These are phyloP conservation scores for Entoloma clypeatum DNA, from an alignment of 1,284 basidiomycete species.

Conservation along the genomic window DNA sequence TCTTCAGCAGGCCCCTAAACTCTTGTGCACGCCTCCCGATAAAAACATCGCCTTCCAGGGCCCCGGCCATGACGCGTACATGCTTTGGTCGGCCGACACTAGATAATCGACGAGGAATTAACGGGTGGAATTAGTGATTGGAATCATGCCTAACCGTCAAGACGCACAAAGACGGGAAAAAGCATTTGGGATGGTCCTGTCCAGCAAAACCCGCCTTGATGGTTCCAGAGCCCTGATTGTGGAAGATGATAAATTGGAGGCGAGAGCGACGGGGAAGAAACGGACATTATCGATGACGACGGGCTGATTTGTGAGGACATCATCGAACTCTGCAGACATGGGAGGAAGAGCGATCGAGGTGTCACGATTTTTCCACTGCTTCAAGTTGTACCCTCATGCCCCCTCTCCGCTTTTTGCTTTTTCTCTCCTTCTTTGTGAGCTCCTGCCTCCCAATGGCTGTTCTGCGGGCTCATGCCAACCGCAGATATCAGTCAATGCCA, in stretches of 20 bases:
- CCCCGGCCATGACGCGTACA: slow-evolving; percentile 94
- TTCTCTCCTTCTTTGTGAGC: slow-evolving; percentile 27
- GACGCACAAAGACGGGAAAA: slow-evolving; percentile 96
- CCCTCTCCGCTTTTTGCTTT: slow-evolving; percentile 18
- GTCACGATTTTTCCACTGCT: slow-evolving; percentile 2
- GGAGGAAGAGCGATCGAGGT: slow-evolving; percentile 1
- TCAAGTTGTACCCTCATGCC: slow-evolving; percentile 7
- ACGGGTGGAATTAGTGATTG: slow-evolving; percentile 23
- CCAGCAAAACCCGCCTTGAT: slow-evolving; percentile 98
- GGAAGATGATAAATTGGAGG: slow-evolving; percentile 17
- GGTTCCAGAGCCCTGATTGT: slow-evolving; percentile 83
- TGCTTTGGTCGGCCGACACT: slow-evolving; percentile 96
- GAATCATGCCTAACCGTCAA: slow-evolving; percentile 35
- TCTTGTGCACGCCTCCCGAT: slow-evolving; percentile 94
- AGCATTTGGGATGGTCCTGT: slow-evolving; percentile 96
- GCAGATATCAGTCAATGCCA: slow-evolving; percentile 44
- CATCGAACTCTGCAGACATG: slow-evolving; percentile 83
- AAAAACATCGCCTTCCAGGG: slow-evolving; percentile 89
- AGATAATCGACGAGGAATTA: slow-evolving; percentile 21
- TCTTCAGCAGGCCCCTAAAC: slow-evolving; percentile 89
- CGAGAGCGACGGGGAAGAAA: slow-evolving; percentile 21
- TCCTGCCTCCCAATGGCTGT: slow-evolving; percentile 16
- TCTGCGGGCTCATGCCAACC: slow-evolving; percentile 14
- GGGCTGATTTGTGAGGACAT: slow-evolving; percentile 88
- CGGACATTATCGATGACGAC: slow-evolving; percentile 96